Evolutionary conservation across 202 grass and related monocot species (phyloP).

Genomic region (Saccharum hybrid): DNA sequence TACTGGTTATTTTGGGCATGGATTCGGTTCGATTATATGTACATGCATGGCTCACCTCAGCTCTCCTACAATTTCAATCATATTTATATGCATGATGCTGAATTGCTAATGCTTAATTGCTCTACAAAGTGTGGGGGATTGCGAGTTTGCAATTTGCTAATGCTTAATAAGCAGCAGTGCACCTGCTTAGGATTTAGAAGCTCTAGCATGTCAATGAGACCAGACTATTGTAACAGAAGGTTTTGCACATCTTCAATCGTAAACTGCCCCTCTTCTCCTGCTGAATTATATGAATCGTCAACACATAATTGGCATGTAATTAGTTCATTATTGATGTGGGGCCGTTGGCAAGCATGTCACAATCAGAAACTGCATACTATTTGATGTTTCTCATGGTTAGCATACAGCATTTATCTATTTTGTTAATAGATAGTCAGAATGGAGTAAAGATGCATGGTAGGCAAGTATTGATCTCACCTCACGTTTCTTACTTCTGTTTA

Average conservation of each 20-base stretch:
- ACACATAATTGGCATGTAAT: not conserved
- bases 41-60: not conserved
- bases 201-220: not conserved
- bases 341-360: not conserved
- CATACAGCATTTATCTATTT: not conserved
- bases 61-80: not conserved
- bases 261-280: not conserved
- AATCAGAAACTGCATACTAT: not conserved
- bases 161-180: not conserved
- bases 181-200: not conserved
- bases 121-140: not conserved
- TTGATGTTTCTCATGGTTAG: not conserved
- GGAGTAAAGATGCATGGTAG: not conserved
- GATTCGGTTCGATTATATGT: not conserved
- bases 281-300: not conserved
- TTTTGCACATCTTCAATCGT: not conserved
- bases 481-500: not conserved
- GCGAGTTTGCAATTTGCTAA: not conserved
- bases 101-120: not conserved
- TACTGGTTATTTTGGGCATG: not conserved
- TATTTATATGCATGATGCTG: not conserved
- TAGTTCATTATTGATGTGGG: not conserved
- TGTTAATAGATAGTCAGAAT: not conserved
- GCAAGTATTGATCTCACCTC: not conserved
- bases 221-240: not conserved